Evolutionary conservation across 768 basidiomycete species (phyloP), one percentile per base, ranked within the genome.

Genomic region (Boletus speciosus): DNA sequence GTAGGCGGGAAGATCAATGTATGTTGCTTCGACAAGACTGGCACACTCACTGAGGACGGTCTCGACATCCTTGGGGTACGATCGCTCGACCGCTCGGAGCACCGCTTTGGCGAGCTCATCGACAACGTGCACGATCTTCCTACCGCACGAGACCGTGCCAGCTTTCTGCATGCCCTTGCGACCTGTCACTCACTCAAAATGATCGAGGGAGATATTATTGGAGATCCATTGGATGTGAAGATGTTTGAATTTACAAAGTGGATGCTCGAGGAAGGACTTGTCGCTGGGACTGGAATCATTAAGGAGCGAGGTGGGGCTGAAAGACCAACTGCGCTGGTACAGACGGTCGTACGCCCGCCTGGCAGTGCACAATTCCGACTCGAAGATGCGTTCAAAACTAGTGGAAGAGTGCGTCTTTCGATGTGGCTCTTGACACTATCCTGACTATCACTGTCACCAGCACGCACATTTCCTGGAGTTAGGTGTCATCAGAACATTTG

Each of bases 21-120:
- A 10, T 93, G 93, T 63, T 98, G 95, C 66, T 99, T 99, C 64
- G 97, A 99, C 77, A 99, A 99, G 74, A 99, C 97, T 1, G 97
- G 97, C 8, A 99, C 97, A 9, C 78, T 99, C 23, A 99, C 97
- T 1, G 97, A 99, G 71, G 97, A 99, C 59, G 97, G 96, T 0
- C 78, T 99, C 46, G 97, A 99, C 67, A 93, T 99, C 42, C 85
- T 99, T 43, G 97, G 97, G 15, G 88, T 97, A 16, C 87, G 96
- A 42, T 84, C 83, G 6, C 81, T 91, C 40, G 94, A 96, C 54
- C 84, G 91, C 41, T 79, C 77, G 44, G 80, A 76, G 8, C 81
- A 85, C 51, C 80, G 84, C 39, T 98, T 98, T 71, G 93, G 94
- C 19, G 96, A 99, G 66, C 82, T 98, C 35, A 76, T 94, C 47